These are phyloP conservation scores for Candida sonorensis DNA, from an alignment of 805 yeast genomes.

Conservation along the genomic window DNA sequence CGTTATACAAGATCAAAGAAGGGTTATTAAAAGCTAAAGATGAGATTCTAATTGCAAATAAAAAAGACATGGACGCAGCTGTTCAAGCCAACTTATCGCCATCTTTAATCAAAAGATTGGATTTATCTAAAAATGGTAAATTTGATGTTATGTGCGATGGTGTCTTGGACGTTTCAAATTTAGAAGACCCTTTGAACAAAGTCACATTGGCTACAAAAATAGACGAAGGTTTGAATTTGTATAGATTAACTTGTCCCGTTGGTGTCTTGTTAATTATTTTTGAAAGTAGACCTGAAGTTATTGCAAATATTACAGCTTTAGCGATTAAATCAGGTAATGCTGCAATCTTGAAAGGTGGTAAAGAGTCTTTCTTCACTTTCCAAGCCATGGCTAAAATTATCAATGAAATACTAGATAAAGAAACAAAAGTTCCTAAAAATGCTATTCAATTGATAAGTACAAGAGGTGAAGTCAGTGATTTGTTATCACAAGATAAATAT, in stretches of 20 bases:
- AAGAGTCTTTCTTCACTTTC: constrained; percentile 83
- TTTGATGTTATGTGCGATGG: constrained; percentile 95
- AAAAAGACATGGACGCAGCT: constrained; percentile 68
- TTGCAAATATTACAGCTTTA: constrained; percentile 93
- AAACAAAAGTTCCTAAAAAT: constrained; percentile 69
- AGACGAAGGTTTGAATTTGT: constrained; percentile 83
- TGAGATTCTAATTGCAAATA: constrained; percentile 65
- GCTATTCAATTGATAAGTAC: constrained; percentile 85
- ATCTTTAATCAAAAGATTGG: constrained; percentile 77
- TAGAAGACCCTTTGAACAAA: constrained; percentile 92
- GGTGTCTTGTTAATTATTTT: constrained; percentile 91
- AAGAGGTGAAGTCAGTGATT: constrained; percentile 82
- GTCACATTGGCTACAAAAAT: constrained; percentile 74
- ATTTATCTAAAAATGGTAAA: constrained; percentile 74
- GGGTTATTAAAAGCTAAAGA: constrained; percentile 54
- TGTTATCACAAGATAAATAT: constrained; percentile 77
- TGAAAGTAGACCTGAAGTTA: constrained; percentile 96
- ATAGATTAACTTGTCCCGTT: constrained; percentile 85
- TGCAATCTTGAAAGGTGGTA: constrained; percentile 96
- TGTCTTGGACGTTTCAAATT: constrained; percentile 78
- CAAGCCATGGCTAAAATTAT: constrained; percentile 72
- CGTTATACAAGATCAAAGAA: constrained; percentile 67
- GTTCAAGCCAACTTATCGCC: constrained; percentile 50
- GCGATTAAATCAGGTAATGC: constrained; percentile 96
- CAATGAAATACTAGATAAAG: constrained; percentile 42